phyloP scores from a whole-genome alignment of 345 rosid genomes.

The Sapria himalayana region DNA sequence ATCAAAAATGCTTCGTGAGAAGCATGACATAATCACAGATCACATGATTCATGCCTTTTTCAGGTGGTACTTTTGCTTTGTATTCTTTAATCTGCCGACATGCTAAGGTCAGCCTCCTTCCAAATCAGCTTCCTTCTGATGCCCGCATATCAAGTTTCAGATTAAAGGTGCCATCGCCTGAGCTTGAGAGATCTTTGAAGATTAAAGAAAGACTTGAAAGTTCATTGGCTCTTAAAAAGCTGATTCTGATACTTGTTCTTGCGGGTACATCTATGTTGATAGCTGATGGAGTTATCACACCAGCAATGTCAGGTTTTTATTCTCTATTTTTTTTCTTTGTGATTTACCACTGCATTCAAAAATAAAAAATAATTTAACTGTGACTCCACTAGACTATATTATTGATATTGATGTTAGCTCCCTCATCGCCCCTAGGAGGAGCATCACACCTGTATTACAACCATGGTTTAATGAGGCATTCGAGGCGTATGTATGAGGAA shows the following conservation, averaged over 20 bases:
- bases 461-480: too few species aligned
- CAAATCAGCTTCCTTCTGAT: slow-evolving; percentile 95
- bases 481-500: too few species aligned
- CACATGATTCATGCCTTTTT: slow-evolving; percentile 3
- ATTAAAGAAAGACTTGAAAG: slow-evolving; percentile 84
- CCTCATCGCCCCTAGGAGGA: too few species aligned
- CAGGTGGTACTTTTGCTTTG: slow-evolving; percentile 97
- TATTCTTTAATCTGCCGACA: slow-evolving; percentile 91
- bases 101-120: slow-evolving; percentile 91
- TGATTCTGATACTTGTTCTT: slow-evolving; percentile 73
- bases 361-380: too few species aligned
- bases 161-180: slow-evolving; percentile 89
- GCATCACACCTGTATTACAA: too few species aligned
- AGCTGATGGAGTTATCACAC: slow-evolving; percentile 94
- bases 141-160: slow-evolving; percentile 90
- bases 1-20: too few species aligned
- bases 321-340: slow-evolving; percentile 5
- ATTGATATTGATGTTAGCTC: too few species aligned
- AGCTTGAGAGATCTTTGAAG: slow-evolving; percentile 90
- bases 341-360: too few species aligned
- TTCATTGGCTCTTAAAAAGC: slow-evolving; percentile 49
- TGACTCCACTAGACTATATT: too few species aligned
- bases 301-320: slow-evolving; percentile 91
- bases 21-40: too few species aligned
- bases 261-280: slow-evolving; percentile 97